A percentile compares a stretch with the other conserved stretches of the same genome.
Conservation (phyloP, 2,329 filamentous ascomycete genomes). For the Phialophora chinensis region DNA sequence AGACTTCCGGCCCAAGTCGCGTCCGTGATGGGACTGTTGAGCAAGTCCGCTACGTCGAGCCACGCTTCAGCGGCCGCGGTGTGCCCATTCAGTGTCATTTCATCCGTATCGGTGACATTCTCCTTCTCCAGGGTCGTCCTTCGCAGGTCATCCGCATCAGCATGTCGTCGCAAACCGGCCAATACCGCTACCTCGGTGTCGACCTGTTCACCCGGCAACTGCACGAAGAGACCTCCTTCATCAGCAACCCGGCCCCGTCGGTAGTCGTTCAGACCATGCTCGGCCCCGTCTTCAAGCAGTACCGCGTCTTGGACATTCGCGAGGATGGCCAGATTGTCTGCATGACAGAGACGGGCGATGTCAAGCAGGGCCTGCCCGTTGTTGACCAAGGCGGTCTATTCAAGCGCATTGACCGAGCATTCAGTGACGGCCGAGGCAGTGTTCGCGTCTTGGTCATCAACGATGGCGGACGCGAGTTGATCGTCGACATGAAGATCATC, state of each 20-base stretch:
- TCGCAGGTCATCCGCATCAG: constrained; percentile 99
- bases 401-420: constrained; percentile 78
- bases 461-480: constrained; percentile 90
- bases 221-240: constrained; percentile 97
- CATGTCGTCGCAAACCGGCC: constrained; percentile 94
- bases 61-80: constrained; percentile 59
- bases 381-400: constrained; percentile 94
- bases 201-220: constrained; percentile 99
- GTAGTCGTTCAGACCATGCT: constrained; percentile 99
- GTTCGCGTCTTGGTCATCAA: constrained; percentile 95
- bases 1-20: constrained; percentile 53
- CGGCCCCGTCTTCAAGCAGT: constrained; percentile 99
- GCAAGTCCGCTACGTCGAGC: constrained; percentile 58
- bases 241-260: constrained; percentile 94
- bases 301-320: constrained; percentile 97
- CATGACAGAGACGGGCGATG: constrained; percentile 98
- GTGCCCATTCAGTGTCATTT: constrained; percentile 96
- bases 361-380: constrained; percentile 95
- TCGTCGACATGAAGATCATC: constrained; percentile 98
- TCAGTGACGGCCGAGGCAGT: constrained; percentile 88
- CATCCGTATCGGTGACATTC: constrained; percentile 97
- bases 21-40: constrained; percentile 53
- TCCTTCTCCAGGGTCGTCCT: constrained; percentile 97
- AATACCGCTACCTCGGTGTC: constrained; percentile 99
- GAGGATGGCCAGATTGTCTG: constrained; percentile 81